A percentile compares a stretch with the other conserved stretches of the same genome.
Evolutionary conservation across 768 basidiomycete species (phyloP).

Genomic region (Mycena floridula): DNA sequence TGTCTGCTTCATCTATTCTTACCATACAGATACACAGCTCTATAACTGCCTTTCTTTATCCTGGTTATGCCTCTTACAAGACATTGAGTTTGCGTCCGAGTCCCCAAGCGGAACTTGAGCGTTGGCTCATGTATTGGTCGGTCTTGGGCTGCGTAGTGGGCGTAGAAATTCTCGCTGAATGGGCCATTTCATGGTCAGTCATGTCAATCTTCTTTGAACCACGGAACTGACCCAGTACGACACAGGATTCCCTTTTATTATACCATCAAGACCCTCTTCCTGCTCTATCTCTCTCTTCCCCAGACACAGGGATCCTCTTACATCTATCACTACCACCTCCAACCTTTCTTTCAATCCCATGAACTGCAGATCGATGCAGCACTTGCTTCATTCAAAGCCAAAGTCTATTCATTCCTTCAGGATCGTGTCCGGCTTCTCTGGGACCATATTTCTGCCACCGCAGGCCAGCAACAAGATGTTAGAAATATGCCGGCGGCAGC

Average conservation of each 20-base stretch:
- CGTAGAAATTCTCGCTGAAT: conserved; percentile 80
- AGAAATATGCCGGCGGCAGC: conserved; percentile 1
- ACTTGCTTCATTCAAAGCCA: conserved; percentile 57
- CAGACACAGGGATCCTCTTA: conserved; percentile 86
- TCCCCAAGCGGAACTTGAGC: conserved; percentile 76
- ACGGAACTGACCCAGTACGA: conserved; percentile 7
- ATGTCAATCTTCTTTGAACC: conserved; percentile 2
- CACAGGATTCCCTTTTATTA: conserved; percentile 87
- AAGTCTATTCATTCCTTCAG: conserved; percentile 59
- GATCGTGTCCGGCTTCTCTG: conserved; percentile 57
- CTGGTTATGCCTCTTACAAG: conserved; percentile 96
- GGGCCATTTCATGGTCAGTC: conserved; percentile 80
- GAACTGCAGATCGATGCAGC: conserved; percentile 82
- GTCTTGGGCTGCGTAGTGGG: conserved; percentile 78
- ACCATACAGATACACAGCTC: conserved; percentile 35
- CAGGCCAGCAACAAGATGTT: conserved; percentile 28
- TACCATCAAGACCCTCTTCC: conserved; percentile 72
- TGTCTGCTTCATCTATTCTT: conserved; percentile 1
- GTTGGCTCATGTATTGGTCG: conserved; percentile 99
- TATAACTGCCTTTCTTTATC: conserved; percentile 79
- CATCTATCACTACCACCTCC: conserved; percentile 73
- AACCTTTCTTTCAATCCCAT: conserved; percentile 77
- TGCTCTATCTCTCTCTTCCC: conserved; percentile 86
- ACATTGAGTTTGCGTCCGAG: conserved; percentile 83
- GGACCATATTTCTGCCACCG: conserved; percentile 50